Base-by-base conservation (phyloP, 2,329 filamentous ascomycete genomes). In the Aureobasidium mangrovei region DNA sequence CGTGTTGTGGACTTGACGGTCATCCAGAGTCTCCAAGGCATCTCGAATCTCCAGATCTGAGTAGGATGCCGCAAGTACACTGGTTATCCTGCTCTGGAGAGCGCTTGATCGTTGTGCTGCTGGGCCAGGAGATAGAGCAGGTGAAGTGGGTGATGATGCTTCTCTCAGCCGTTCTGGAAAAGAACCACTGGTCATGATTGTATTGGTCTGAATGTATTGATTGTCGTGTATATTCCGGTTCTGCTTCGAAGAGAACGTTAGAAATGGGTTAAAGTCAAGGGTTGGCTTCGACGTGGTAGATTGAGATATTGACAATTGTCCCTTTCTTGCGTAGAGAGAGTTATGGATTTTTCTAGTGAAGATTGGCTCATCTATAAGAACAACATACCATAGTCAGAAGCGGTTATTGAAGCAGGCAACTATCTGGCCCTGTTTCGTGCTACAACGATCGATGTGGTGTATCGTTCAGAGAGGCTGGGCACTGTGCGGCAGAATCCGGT, bases 31-130 rank as follows among this genome's bases (percentile, higher is more conserved):
- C 51, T 80, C 76, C 31, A 98, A 73, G 10, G 90, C 85, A 74
- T 95, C 88, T 60, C 89, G 82, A 61, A 97, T 95, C 61, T 96
- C 91, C 4, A 88, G 78, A 70, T 97, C 93, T 5, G 90, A 86
- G 71, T 95, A 96, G 0, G 91, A 95, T 2, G 89, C 85, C 3
- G 93, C 95, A 46, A 97, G 80, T 39, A 97, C 86, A 58, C 81
- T 84, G 27, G 88, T 87, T 61, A 96, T 81, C 65, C 93, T 89
- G 57, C 85, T 85, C 6, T 88, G 84, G 32, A 97, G 74, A 6
- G 89, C 85, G 68, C 82, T 88, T 10, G 74, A 64, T 24, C 74
- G 79, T 45, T 43, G 46, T 39, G 38, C 45, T 45, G 46, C 32
- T 47, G 27, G 53, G n/a, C 53, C 45, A 2, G 53, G 45, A 33